These are phyloP conservation scores for Trametes maxima DNA, from an alignment of 768 basidiomycete genomes.

Conservation along the genomic window DNA sequence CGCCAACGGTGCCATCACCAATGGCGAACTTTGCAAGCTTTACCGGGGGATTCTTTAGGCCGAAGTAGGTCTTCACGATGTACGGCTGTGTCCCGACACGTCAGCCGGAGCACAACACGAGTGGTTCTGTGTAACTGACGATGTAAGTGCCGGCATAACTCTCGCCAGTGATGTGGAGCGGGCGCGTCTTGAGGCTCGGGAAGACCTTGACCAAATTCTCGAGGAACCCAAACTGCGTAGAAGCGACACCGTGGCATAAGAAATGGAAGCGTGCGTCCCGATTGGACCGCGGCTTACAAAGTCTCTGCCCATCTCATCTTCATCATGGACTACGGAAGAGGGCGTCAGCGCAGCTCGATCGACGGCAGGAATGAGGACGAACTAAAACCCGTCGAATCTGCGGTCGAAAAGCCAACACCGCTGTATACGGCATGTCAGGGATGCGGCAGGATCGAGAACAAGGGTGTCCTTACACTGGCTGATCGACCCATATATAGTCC, in stretches of 20 bases:
- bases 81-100: constrained; percentile 76
- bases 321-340: constrained; percentile 36
- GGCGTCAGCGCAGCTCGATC: not conserved
- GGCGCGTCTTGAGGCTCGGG: constrained; percentile 65
- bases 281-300: constrained; percentile 38
- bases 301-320: constrained; percentile 64
- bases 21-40: constrained; percentile 69
- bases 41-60: constrained; percentile 63
- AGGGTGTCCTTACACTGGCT: constrained; percentile 53
- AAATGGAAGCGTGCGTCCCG: not conserved
- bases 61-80: constrained; percentile 73
- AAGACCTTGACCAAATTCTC: constrained; percentile 74
- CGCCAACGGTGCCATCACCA: constrained; percentile 64
- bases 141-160: constrained; percentile 78
- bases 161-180: constrained; percentile 70
- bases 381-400: constrained; percentile 61
- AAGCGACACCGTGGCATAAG: not conserved
- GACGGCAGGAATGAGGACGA: not conserved
- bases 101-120: not conserved
- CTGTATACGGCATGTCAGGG: constrained; percentile 35
- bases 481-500: constrained; percentile 76
- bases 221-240: constrained; percentile 66
- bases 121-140: constrained; percentile 34
- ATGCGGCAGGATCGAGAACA: not conserved
- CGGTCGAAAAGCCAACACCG: constrained; percentile 66